Evolutionary conservation across 2,329 filamentous ascomycete genomes (phyloP).

Genomic region (Penicillium vulpinum): DNA sequence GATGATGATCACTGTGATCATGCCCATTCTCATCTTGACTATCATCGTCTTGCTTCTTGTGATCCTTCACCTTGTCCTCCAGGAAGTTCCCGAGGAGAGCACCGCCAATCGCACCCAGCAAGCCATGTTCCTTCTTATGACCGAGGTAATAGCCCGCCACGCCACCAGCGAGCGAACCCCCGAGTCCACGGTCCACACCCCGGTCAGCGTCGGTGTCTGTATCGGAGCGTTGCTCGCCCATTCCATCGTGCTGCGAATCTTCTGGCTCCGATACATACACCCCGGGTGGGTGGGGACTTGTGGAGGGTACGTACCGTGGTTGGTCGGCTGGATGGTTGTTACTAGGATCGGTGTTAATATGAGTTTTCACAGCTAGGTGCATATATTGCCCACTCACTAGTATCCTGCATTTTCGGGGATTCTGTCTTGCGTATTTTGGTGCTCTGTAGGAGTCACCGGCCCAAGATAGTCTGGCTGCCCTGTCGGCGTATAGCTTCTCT

Average conservation of each 20-base stretch:
- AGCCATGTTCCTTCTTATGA: slow-evolving; percentile 57
- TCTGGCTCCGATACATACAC: slow-evolving; percentile 18
- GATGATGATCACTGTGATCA: slow-evolving; percentile 8
- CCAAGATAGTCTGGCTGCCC: slow-evolving; percentile 36
- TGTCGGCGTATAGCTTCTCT: slow-evolving; percentile 49
- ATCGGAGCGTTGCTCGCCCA: slow-evolving; percentile 9
- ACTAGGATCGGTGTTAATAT: slow-evolving; percentile 5
- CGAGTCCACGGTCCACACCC: slow-evolving; percentile 56
- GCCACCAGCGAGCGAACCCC: slow-evolving; percentile 58
- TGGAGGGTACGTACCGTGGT: slow-evolving; percentile 20
- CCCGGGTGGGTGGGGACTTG: slow-evolving; percentile 16
- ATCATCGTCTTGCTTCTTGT: slow-evolving; percentile 33
- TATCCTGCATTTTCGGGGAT: slow-evolving; percentile 32
- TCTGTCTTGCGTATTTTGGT: slow-evolving; percentile 38
- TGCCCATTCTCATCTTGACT: slow-evolving; percentile 14
- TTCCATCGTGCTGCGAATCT: slow-evolving; percentile 4
- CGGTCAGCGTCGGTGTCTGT: slow-evolving; percentile 18
- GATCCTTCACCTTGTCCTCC: slow-evolving; percentile 55
- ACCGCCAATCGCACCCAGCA: slow-evolving; percentile 59
- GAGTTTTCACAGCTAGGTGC: background rate
- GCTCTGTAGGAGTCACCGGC: slow-evolving; percentile 46
- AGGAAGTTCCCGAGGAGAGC: slow-evolving; percentile 57
- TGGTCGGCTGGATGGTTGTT: slow-evolving; percentile 16
- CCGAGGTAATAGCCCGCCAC: slow-evolving; percentile 59
- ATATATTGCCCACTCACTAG: slow-evolving; percentile 29